Conservation (phyloP, 1,284 basidiomycete species). For the Sporisorium scitamineum region DNA sequence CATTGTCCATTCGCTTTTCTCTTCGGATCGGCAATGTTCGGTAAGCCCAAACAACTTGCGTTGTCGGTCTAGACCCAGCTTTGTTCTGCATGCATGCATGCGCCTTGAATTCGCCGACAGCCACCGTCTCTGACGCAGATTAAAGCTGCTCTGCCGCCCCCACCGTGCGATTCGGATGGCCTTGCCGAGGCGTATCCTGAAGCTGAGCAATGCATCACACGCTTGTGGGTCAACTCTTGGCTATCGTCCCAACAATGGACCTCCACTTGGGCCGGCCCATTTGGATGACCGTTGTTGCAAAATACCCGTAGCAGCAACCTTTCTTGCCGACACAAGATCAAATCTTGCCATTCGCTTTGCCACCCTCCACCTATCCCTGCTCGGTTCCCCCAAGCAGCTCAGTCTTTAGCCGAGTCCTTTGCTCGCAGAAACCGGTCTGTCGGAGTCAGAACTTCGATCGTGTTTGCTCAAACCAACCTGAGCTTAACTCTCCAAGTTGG, state of each 20-base stretch:
- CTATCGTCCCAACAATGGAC: no score
- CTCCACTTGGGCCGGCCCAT: background rate
- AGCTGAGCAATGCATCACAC: background rate
- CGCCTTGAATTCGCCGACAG: background rate
- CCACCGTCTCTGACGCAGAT: background rate
- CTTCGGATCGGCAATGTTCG: conserved; percentile 1
- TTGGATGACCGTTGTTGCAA: background rate
- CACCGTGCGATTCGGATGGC: background rate
- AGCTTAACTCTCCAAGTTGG: background rate
- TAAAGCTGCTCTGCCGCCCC: background rate
- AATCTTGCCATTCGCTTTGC: background rate
- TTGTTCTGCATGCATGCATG: background rate
- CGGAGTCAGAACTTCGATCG: conserved; percentile 4
- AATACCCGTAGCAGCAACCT: no score
- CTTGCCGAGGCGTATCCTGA: background rate
- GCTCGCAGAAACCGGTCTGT: background rate
- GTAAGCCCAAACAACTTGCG: background rate
- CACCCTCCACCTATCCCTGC: conserved; percentile 1
- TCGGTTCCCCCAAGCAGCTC: background rate
- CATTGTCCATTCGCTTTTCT: background rate
- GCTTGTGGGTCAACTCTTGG: no score
- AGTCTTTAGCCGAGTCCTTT: background rate
- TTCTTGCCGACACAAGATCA: background rate
- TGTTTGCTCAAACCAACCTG: background rate
- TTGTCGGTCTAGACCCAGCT: background rate